Base-by-base conservation (phyloP, 257 asterid species). In the Salvia hispanica region DNA sequence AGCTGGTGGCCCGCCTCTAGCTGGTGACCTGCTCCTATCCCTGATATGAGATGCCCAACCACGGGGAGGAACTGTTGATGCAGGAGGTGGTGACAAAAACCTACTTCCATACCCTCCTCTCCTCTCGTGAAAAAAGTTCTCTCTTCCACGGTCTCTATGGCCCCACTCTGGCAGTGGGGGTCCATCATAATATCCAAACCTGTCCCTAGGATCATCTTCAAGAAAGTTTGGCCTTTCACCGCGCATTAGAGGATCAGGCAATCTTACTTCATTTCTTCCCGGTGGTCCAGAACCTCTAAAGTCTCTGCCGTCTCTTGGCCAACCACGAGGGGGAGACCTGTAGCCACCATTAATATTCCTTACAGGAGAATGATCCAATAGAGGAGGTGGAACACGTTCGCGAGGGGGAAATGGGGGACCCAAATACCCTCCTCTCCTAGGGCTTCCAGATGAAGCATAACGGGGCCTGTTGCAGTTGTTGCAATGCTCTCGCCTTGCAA, bases 391-490 rank as follows among this genome's bases (percentile, higher is more conserved):
- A 54, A 75, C 62, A 52, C 86, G 89, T 13, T 81, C 83, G 16
- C 80, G 45, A 44, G 82, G 82, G 3, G 82, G 77, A 5, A 82
- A 83, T 13, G 81, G 71, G 44, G 86, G 85, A 34, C 79, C 78
- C 0, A 83, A 83, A 71, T 80, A 84, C 52, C 89, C 92, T 80
- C 89, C 92, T 80, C 96, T 83, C 76, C 86, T 74, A 68, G 88
- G 84, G 68, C 84, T 82, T 47, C 79, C 78, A 5, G 76, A 73
- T 67, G 84, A 74, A 45, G 80, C 79, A 63, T 73, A 72, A 28
- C 96, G 95, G 48, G 92, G 86, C 80, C 71, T 90, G 83, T 82
- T 83, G 84, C 98, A 92, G 82, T 81, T 90, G 88, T 90, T 92
- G 59, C 97, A 92, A 74, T 72, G 76, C 58, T 92, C 97, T 51